These are phyloP conservation scores for Paragyromitra xinjiangensis DNA, from an alignment of 495 filamentous ascomycete species.

Conservation along the genomic window DNA sequence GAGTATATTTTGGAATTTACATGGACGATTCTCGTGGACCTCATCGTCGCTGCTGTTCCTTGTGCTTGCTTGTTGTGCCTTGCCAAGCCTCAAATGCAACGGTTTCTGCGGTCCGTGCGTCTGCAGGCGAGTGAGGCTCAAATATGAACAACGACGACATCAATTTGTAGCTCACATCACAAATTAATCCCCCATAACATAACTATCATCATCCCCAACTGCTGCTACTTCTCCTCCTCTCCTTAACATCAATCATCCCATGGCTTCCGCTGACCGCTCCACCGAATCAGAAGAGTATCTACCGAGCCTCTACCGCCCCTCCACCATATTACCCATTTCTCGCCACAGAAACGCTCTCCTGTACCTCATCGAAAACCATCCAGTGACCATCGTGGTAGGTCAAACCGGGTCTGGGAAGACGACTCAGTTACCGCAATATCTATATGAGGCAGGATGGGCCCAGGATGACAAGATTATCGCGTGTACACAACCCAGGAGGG, in stretches of 20 bases:
- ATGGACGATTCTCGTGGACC: background rate
- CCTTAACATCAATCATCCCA: slow-evolving; percentile 15
- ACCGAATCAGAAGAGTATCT: slow-evolving; percentile 54
- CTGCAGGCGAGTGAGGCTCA: slow-evolving; percentile 52
- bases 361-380: slow-evolving; percentile 77
- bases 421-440: slow-evolving; percentile 87
- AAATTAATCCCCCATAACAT: slow-evolving; percentile 13
- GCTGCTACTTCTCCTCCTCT: slow-evolving; percentile 2
- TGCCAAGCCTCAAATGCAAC: slow-evolving; percentile 40
- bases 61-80: slow-evolving; percentile 42
- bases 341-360: slow-evolving; percentile 76
- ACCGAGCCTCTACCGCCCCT: slow-evolving; percentile 72
- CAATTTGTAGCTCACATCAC: slow-evolving; percentile 21
- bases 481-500: slow-evolving; percentile 90
- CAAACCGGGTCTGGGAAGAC: slow-evolving; percentile 94
- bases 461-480: slow-evolving; percentile 80
- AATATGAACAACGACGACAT: slow-evolving; percentile 36
- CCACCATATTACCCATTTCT: slow-evolving; percentile 79
- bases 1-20: slow-evolving; percentile 30
- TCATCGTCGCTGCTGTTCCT: slow-evolving; percentile 6
- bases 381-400: slow-evolving; percentile 84
- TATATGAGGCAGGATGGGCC: slow-evolving; percentile 90
- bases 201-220: slow-evolving; percentile 26
- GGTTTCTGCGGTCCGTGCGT: slow-evolving; percentile 40
- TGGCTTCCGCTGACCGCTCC: slow-evolving; percentile 55